Conservation (phyloP, 1,139 yeast genomes). For the Debaryomyces coudertii region DNA sequence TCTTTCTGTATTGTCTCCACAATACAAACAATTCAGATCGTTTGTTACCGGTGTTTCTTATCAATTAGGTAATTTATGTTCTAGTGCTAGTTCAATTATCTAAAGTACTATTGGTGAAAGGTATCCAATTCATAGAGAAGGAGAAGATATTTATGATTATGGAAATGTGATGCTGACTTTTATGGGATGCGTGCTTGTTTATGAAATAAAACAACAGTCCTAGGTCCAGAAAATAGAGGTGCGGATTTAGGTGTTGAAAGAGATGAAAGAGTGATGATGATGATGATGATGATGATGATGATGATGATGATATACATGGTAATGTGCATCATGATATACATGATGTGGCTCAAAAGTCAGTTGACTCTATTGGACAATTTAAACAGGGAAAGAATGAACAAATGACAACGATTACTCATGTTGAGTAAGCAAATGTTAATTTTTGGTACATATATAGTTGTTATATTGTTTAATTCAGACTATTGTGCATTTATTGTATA, state of each 20-base stretch:
- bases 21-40: constrained; percentile 72
- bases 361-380: constrained; percentile 6
- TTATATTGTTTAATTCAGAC: neutral
- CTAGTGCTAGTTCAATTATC: constrained; percentile 83
- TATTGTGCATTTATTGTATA: too few relatives aligned
- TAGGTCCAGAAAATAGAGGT: constrained; percentile 75
- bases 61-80: constrained; percentile 82
- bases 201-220: constrained; percentile 55
- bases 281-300: too few relatives aligned
- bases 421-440: neutral
- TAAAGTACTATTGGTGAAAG: constrained; percentile 73
- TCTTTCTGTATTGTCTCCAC: constrained; percentile 74
- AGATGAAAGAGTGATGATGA: too few relatives aligned
- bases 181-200: constrained; percentile 75
- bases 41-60: constrained; percentile 76
- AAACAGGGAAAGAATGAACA: neutral
- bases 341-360: constrained; percentile 21
- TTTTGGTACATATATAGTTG: neutral
- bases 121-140: constrained; percentile 46
- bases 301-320: constrained; percentile 4
- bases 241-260: constrained; percentile 16
- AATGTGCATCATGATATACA: too few relatives aligned
- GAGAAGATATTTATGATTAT: constrained; percentile 44
- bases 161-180: constrained; percentile 79
- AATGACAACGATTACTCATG: neutral